Percentiles rank a stretch among this genome's conserved stretches.
These are phyloP conservation scores for Eucalyptus sideroxylon DNA, from an alignment of 345 rosid species.

Conservation along the genomic window DNA sequence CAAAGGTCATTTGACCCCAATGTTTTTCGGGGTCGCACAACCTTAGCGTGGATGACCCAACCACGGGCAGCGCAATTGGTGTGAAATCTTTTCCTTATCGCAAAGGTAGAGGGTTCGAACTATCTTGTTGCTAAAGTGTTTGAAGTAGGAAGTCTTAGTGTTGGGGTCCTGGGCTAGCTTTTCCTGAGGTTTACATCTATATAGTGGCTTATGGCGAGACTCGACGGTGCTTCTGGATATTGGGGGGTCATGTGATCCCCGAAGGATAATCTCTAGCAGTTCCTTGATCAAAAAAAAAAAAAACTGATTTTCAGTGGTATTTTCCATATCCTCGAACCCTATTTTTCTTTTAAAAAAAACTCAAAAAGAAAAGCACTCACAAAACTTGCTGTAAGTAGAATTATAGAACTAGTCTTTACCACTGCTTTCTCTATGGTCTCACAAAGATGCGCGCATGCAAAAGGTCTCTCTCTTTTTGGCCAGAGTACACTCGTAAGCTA, in stretches of 20 bases:
- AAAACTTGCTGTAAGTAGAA: not conserved
- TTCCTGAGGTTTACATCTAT: no score
- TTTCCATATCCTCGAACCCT: not conserved
- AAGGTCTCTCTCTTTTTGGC: not conserved
- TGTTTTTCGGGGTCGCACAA: fast-evolving
- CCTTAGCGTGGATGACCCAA: not conserved
- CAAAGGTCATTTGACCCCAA: not conserved
- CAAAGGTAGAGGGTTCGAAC: no score
- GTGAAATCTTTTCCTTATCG: no score
- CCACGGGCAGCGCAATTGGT: fast-evolving
- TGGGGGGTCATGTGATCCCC: no score
- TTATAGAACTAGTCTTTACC: not conserved
- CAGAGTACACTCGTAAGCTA: not conserved
- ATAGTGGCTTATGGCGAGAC: no score
- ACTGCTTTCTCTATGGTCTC: not conserved
- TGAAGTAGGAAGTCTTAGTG: no score
- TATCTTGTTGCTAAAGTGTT: no score
- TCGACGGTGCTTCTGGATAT: no score
- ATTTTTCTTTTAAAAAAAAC: not conserved
- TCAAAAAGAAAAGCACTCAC: no score
- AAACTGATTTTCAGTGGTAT: not conserved
- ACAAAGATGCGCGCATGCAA: not conserved
- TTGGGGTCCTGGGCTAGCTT: no score
- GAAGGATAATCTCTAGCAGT: no score
- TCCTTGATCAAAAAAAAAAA: no score